phyloP scores from a whole-genome alignment of 106 monocot genomes.

The Dendrobium huoshanense region DNA sequence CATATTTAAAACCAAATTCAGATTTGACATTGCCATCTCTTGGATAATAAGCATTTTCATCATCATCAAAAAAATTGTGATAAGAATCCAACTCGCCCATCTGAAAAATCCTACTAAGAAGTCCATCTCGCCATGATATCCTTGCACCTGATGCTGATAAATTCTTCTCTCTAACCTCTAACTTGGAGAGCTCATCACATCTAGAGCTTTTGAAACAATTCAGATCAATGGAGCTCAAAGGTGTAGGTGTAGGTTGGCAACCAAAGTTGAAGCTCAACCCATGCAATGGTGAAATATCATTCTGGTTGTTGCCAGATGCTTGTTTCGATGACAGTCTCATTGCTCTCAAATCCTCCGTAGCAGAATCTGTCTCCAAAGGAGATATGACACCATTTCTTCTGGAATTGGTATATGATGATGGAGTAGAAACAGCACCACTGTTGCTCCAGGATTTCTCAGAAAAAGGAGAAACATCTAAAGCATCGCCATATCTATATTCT shows the following conservation, averaged over 20 bases:
- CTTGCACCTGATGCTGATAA: slow-evolving; percentile 18
- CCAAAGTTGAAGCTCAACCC: slow-evolving; percentile 54
- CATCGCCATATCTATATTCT: slow-evolving; percentile 16
- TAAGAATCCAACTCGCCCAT: slow-evolving; percentile 46
- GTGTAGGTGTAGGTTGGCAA: slow-evolving; percentile 17
- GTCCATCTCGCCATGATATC: slow-evolving; percentile 88
- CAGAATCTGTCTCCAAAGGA: slow-evolving; percentile 12
- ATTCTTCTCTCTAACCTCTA: slow-evolving; percentile 5
- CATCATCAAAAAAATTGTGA: slow-evolving; percentile 35
- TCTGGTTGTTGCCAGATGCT: background rate
- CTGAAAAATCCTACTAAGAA: slow-evolving; percentile 73
- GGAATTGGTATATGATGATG: slow-evolving; percentile 14
- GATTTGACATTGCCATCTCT: slow-evolving; percentile 12
- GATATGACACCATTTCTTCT: slow-evolving; percentile 14
- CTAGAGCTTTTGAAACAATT: slow-evolving; percentile 32
- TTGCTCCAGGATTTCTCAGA: slow-evolving; percentile 18
- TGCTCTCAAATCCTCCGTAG: slow-evolving; percentile 12
- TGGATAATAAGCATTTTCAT: slow-evolving; percentile 20
- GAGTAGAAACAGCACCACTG: slow-evolving; percentile 14
- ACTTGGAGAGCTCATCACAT: background rate
- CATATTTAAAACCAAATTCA: slow-evolving; percentile 10
- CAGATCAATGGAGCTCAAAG: slow-evolving; percentile 53
- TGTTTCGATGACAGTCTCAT: slow-evolving; percentile 19
- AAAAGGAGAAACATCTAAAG: slow-evolving; percentile 17
- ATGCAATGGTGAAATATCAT: slow-evolving; percentile 4